phyloP scores from a whole-genome alignment of 169 alveolate genomes.

The Sarcocystis neurona region DNA sequence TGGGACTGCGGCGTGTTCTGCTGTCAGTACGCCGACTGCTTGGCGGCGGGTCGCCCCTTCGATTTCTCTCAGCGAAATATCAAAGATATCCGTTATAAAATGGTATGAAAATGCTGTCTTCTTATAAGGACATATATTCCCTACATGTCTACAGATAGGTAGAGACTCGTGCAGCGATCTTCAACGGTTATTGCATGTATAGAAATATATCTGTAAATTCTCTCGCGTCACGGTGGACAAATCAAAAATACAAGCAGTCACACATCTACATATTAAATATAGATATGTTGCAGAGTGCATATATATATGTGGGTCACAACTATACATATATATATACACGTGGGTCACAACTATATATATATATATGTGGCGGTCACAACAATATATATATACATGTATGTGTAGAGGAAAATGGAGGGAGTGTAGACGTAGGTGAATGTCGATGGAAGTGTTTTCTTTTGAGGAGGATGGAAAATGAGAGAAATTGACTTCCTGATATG shows the following conservation, averaged over 20 bases:
- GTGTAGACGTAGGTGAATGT: too few relatives aligned
- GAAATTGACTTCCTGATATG: too few relatives aligned
- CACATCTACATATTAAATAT: background rate
- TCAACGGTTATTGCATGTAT: background rate
- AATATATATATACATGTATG: too few relatives aligned
- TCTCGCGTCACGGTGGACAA: background rate
- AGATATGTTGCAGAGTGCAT: too few relatives aligned
- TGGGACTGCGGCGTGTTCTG: constrained; percentile 55
- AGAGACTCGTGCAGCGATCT: background rate
- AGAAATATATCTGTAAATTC: background rate
- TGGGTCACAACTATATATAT: background rate
- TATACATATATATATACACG: background rate
- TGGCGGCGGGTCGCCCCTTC: constrained; percentile 64
- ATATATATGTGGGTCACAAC: background rate
- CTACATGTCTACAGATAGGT: background rate
- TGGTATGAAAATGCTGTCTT: too few relatives aligned
- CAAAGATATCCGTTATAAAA: constrained; percentile 67
- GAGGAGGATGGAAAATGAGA: too few relatives aligned
- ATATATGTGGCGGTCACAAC: too few relatives aligned
- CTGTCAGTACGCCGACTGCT: constrained; percentile 49
- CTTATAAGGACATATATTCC: too few relatives aligned
- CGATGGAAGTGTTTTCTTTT: too few relatives aligned
- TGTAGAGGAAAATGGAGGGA: too few relatives aligned
- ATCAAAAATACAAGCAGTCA: background rate
- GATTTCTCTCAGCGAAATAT: constrained; percentile 80